These are phyloP conservation scores for Neurospora sp. DNA, from an alignment of 495 filamentous ascomycete genomes.

Conservation along the genomic window DNA sequence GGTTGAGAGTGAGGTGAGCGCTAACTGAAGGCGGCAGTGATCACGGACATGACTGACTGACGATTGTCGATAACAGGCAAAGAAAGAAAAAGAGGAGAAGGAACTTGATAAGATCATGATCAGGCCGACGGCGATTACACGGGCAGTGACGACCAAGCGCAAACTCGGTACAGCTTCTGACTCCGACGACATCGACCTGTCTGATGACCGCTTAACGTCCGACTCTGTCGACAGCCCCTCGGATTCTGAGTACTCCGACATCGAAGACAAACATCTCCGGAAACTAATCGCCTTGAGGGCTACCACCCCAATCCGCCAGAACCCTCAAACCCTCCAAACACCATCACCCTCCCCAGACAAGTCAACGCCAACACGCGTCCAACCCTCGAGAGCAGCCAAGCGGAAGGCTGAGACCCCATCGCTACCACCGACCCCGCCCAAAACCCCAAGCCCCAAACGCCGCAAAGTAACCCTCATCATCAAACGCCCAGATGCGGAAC, in stretches of 20 bases:
- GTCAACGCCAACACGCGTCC: constrained; percentile 12
- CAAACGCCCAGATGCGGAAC: not conserved
- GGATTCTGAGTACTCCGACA: not conserved
- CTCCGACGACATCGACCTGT: not conserved
- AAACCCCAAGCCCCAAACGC: not conserved
- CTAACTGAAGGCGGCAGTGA: too few relatives aligned
- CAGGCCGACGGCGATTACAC: not conserved
- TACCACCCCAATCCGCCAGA: not conserved
- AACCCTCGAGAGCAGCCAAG: constrained; percentile 18
- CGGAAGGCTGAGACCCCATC: constrained; percentile 2
- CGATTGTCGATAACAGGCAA: not conserved
- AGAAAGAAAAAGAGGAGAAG: not conserved
- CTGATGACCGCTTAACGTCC: not conserved
- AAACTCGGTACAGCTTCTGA: not conserved
- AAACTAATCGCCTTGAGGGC: not conserved
- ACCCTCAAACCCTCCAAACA: not conserved
- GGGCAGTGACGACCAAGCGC: not conserved
- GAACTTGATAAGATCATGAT: not conserved
- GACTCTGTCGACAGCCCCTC: not conserved
- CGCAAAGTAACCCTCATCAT: not conserved
- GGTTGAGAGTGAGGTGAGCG: constrained; percentile 3
- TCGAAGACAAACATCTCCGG: not conserved
- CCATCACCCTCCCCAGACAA: not conserved
- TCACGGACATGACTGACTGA: not conserved
- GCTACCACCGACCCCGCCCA: not conserved